Evolutionary conservation across 345 rosid genomes (phyloP), one percentile per base, ranked within the genome.

Genomic region (Acer yangbiense): DNA sequence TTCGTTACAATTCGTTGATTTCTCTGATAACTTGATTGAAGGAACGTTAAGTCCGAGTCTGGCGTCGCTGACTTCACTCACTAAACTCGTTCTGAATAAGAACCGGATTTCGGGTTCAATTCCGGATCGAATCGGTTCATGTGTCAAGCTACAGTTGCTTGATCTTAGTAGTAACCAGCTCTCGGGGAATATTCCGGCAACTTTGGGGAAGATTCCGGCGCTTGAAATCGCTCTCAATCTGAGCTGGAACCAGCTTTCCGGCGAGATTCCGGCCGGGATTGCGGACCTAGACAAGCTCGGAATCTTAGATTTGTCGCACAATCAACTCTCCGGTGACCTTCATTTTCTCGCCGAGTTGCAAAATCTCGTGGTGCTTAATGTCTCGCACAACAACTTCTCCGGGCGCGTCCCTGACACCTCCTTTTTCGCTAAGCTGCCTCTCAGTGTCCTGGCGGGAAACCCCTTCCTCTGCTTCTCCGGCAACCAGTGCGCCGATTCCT

Each of bases 311-410:
- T 60, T 93, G 63, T 91, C 98, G 35, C 88, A 89, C 78, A 93
- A 95, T 68, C 88, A 85, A 76, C 89, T 95, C 18, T 80, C 83
- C 1, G 98, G 98, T 25, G 89, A 89, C 76, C 83, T 95, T 43
- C 83, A 61, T 29, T 68, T 75, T 77, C 90, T 95, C 57, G 82
- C 89, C 41, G 85, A 84, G 65, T 58, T 95, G 83, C 92, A 87
- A 81, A 95, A 95, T 75, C 98, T 95, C 71, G 95, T 95, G 61
- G 86, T 89, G 20, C 97, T 95, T 76, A 95, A 95, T 80, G 86
- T 94, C 64, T 94, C 98, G 1, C 89, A 86, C 86, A 94, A 94
- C 74, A 82, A 89, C 57, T 90, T 94, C 85, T 86, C 97, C 7
- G 98, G 98, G 9, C 86, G 84, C 68, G 86, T 92, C 32, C 98